Conservation (phyloP, 768 basidiomycete species). For the Asterophora lycoperdoides region DNA sequence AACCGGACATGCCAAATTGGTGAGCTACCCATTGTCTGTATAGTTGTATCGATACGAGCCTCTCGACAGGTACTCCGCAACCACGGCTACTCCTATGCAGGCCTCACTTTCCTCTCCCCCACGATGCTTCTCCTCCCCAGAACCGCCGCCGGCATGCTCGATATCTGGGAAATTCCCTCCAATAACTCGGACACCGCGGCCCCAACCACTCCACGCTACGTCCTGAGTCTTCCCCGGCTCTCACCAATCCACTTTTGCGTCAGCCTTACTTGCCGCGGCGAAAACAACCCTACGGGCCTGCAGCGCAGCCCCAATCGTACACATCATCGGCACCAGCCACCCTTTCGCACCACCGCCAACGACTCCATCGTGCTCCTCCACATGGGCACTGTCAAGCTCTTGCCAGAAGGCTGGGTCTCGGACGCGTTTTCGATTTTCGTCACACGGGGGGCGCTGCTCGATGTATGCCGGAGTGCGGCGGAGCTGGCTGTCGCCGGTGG, state of each 20-base stretch:
- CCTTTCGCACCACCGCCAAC: constrained; percentile 22
- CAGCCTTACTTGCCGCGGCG: constrained; percentile 33
- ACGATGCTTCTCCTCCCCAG: constrained; percentile 33
- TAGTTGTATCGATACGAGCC: not conserved
- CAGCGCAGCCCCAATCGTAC: constrained; percentile 7
- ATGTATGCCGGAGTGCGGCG: not conserved
- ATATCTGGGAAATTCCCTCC: constrained; percentile 32
- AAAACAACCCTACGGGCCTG: constrained; percentile 34
- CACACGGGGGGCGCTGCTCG: constrained; percentile 29
- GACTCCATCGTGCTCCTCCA: constrained; percentile 34
- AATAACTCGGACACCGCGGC: not conserved
- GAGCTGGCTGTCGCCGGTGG: too few relatives aligned
- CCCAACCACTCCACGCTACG: constrained; percentile 17
- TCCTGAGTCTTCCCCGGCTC: constrained; percentile 29
- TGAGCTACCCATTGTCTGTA: not conserved
- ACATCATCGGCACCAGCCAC: constrained; percentile 10
- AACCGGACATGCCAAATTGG: constrained; percentile 9
- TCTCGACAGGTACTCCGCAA: not conserved
- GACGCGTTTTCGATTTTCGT: constrained; percentile 30
- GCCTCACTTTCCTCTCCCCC: constrained; percentile 32
- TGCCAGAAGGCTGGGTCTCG: not conserved
- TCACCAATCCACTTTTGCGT: constrained; percentile 18
- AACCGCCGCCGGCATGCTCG: constrained; percentile 23
- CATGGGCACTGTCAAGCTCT: constrained; percentile 19
- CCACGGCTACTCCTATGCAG: constrained; percentile 20